Percentiles rank a stretch among this genome's conserved stretches.
Conservation (phyloP, 805 yeast species). For the Kluyveromyces aestuarii region DNA sequence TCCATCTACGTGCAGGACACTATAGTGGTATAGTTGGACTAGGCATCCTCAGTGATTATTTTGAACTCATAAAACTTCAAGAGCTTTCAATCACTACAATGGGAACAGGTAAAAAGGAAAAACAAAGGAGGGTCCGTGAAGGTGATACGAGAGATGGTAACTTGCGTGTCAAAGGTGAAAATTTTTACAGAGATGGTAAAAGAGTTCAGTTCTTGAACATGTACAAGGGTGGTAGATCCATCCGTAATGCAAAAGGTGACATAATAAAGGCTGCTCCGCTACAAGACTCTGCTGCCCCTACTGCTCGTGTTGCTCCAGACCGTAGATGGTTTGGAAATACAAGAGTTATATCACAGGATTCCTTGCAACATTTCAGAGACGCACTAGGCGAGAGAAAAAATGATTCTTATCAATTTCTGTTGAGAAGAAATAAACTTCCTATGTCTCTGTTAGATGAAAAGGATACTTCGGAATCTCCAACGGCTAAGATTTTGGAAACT, state of each 20-base stretch:
- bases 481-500: constrained; percentile 75
- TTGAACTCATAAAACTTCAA: background rate
- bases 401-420: constrained; percentile 76
- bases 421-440: constrained; percentile 86
- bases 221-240: constrained; percentile 89
- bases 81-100: constrained; percentile 29
- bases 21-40: too few species aligned
- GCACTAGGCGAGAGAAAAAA: constrained; percentile 81
- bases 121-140: constrained; percentile 75
- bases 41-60: background rate
- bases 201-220: constrained; percentile 81
- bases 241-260: constrained; percentile 80
- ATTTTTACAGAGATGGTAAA: constrained; percentile 90
- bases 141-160: constrained; percentile 81
- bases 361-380: constrained; percentile 84
- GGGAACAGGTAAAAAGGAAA: constrained; percentile 94
- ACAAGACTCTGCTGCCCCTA: constrained; percentile 81
- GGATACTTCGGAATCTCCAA: constrained; percentile 66
- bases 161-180: constrained; percentile 91
- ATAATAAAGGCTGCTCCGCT: constrained; percentile 78
- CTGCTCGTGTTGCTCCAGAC: constrained; percentile 91
- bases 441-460: constrained; percentile 91
- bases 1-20: background rate
- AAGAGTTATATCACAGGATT: constrained; percentile 95
- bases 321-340: constrained; percentile 98